Conservation (phyloP, 106 monocot genomes). For the Xerophyta viscosa region DNA sequence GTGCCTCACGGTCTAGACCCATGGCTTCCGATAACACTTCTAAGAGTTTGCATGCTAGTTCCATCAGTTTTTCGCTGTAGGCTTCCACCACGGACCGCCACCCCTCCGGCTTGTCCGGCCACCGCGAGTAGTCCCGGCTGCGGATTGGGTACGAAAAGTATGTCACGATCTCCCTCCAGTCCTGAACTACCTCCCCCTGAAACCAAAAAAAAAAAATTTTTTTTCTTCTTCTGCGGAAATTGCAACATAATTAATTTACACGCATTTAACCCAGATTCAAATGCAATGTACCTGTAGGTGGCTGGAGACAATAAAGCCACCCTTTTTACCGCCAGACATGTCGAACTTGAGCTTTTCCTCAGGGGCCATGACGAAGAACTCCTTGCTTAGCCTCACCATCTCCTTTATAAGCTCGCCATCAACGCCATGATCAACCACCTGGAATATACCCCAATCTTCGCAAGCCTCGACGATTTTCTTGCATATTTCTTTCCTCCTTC, state of each 20-base stretch:
- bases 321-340: constrained; percentile 96
- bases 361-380: constrained; percentile 70
- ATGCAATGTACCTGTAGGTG: constrained; percentile 50
- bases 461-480: constrained; percentile 59
- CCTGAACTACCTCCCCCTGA: constrained; percentile 63
- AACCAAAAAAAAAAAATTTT: background rate
- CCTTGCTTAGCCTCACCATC: constrained; percentile 54
- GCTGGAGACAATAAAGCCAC: constrained; percentile 92
- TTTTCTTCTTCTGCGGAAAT: no score
- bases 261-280: no score
- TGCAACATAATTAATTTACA: no score
- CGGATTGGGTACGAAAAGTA: constrained; percentile 75
- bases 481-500: constrained; percentile 33
- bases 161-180: constrained; percentile 92
- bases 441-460: constrained; percentile 95
- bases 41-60: constrained; percentile 57
- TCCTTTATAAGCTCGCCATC: constrained; percentile 43
- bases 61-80: constrained; percentile 71
- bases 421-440: constrained; percentile 81
- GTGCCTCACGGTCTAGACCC: constrained; percentile 64
- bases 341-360: constrained; percentile 83
- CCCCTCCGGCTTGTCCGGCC: constrained; percentile 82
- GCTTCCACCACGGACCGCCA: constrained; percentile 53
- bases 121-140: constrained; percentile 67
- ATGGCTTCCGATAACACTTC: constrained; percentile 82